These are phyloP conservation scores for Hirschfeldia incana DNA, from an alignment of 345 rosid species.

Conservation along the genomic window DNA sequence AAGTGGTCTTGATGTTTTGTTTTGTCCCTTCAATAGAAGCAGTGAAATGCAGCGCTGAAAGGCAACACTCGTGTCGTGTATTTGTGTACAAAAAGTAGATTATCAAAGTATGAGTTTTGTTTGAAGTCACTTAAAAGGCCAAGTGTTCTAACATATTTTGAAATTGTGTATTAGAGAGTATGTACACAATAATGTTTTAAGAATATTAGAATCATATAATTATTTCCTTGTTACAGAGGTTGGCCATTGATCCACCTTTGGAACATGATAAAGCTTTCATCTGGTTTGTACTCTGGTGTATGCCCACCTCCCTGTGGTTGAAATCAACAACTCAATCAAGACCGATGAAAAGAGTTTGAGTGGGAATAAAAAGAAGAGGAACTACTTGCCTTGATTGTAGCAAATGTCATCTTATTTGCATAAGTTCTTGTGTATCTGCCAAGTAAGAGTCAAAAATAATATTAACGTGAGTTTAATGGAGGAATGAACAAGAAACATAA, in stretches of 20 bases:
- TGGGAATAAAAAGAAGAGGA: neutral
- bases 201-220: neutral
- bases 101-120: neutral
- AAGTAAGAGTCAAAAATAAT: neutral
- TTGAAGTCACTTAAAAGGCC: neutral
- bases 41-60: neutral
- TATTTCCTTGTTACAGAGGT: constrained; percentile 14
- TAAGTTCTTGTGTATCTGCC: constrained; percentile 64
- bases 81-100: neutral
- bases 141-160: neutral
- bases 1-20: too few relatives aligned
- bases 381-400: constrained; percentile 56
- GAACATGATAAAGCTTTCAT: constrained; percentile 49
- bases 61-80: neutral
- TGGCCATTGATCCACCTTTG: constrained; percentile 35
- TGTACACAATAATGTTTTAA: neutral
- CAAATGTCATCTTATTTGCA: constrained; percentile 62
- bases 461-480: neutral
- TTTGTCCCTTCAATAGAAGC: too few relatives aligned
- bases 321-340: constrained; percentile 4
- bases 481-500: neutral
- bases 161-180: neutral
- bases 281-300: constrained; percentile 53
- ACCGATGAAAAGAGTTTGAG: neutral
- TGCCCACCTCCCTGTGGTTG: constrained; percentile 61